A percentile compares a stretch with the other conserved stretches of the same genome.
These are phyloP conservation scores for Alternaria solani DNA, from an alignment of 2,329 filamentous ascomycete species.

Conservation along the genomic window DNA sequence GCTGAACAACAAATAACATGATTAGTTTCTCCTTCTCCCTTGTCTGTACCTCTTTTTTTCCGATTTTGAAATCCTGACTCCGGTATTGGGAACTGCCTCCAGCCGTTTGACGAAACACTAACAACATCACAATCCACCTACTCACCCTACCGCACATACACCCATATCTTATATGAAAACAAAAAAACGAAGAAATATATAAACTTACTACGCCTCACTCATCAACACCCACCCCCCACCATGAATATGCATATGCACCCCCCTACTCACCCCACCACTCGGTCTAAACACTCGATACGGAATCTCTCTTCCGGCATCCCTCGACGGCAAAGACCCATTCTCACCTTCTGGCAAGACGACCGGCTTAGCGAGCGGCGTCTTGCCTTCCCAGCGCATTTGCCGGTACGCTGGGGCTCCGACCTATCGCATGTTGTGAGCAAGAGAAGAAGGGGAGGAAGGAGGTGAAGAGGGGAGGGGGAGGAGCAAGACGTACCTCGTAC, in stretches of 20 bases:
- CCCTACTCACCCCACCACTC: constrained; percentile 55
- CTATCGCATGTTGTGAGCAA: constrained; percentile 31
- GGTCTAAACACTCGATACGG: constrained; percentile 63
- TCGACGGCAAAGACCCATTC: constrained; percentile 60
- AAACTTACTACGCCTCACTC: constrained; percentile 40
- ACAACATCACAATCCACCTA: too few relatives aligned
- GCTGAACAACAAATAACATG: constrained; percentile 29
- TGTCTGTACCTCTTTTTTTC: neutral
- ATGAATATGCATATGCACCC: constrained; percentile 65
- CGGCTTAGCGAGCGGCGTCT: constrained; percentile 61
- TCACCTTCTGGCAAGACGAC: constrained; percentile 57
- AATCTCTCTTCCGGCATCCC: constrained; percentile 60
- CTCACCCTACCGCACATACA: too few relatives aligned
- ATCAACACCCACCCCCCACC: constrained; percentile 60
- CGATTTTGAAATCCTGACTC: too few relatives aligned
- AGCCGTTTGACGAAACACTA: too few relatives aligned
- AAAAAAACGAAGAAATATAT: neutral
- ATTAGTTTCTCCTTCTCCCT: neutral
- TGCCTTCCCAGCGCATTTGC: constrained; percentile 62
- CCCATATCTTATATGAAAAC: too few relatives aligned
- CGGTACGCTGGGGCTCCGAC: constrained; percentile 64
- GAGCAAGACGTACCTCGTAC: constrained; percentile 55
- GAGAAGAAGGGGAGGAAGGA: neutral
- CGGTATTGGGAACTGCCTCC: too few relatives aligned
- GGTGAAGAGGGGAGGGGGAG: neutral